These are phyloP conservation scores for Ensete glaucum DNA, from an alignment of 176 grass and related monocot genomes.

Conservation along the genomic window DNA sequence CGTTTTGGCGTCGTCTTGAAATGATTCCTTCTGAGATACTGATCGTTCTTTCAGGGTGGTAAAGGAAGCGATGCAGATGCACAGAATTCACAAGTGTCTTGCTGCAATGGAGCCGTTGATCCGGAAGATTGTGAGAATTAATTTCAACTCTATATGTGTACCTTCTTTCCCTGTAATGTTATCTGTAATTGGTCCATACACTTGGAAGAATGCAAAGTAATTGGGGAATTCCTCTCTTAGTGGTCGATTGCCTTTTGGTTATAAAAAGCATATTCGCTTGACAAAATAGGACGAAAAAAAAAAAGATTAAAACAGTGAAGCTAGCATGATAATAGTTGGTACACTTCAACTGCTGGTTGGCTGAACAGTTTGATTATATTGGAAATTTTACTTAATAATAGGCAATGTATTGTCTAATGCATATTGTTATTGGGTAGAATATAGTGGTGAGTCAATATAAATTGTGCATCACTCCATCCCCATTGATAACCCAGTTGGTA, in stretches of 20 bases:
- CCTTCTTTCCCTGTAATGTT: neutral
- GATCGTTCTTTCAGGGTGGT: constrained; percentile 19
- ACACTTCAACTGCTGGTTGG: too few species aligned
- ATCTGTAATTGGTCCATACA: too few species aligned
- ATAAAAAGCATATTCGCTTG: neutral
- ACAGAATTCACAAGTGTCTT: constrained; percentile 29
- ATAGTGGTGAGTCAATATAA: too few species aligned
- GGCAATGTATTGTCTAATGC: too few species aligned
- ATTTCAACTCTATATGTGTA: neutral
- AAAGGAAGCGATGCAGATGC: constrained; percentile 14
- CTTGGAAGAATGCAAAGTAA: neutral
- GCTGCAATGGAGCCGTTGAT: constrained; percentile 31
- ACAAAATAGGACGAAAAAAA: too few species aligned
- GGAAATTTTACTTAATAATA: too few species aligned
- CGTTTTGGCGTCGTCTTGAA: neutral
- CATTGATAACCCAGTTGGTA: too few species aligned
- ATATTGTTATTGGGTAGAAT: too few species aligned
- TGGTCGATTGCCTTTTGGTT: neutral
- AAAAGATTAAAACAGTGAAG: too few species aligned
- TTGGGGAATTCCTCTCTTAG: neutral
- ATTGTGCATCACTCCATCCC: too few species aligned
- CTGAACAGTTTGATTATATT: too few species aligned
- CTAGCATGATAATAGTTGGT: too few species aligned
- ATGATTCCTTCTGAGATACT: neutral
- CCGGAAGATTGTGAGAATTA: constrained; percentile 31